Evolutionary conservation across 2,329 filamentous ascomycete genomes (phyloP).

Genomic region (Stagonosporopsis cucurbitacearum): DNA sequence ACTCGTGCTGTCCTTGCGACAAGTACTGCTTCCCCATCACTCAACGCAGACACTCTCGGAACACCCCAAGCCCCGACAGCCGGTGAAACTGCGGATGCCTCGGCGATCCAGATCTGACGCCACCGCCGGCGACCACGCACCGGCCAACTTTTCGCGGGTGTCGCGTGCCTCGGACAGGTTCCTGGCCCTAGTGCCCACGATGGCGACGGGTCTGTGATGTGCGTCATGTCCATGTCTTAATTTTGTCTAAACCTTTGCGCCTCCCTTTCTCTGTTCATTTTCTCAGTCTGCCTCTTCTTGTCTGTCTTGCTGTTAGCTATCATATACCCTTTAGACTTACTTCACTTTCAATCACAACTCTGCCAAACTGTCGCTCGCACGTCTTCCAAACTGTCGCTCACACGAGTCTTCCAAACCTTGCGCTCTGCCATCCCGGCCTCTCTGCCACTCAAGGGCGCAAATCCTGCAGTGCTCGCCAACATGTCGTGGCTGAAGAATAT

Average conservation of each 20-base stretch:
- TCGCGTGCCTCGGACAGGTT: constrained; percentile 35
- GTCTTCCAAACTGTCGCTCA: constrained; percentile 37
- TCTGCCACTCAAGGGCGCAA: constrained; percentile 17
- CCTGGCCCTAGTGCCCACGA: constrained; percentile 37
- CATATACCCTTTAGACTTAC: constrained; percentile 2
- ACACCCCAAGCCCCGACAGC: neutral
- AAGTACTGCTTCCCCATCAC: neutral
- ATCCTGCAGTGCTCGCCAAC: constrained; percentile 16
- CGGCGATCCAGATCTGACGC: constrained; percentile 24
- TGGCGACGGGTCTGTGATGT: constrained; percentile 23
- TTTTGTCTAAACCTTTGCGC: constrained; percentile 7
- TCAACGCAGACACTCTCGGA: neutral
- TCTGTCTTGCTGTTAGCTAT: constrained; percentile 1
- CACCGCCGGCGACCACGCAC: constrained; percentile 25
- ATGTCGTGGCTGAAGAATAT: constrained; percentile 57
- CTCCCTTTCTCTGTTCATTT: neutral
- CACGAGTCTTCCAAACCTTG: constrained; percentile 31
- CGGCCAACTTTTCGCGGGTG: constrained; percentile 21
- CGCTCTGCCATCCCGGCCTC: constrained; percentile 24
- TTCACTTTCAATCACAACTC: neutral
- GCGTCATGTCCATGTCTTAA: constrained; percentile 31
- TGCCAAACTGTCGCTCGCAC: constrained; percentile 41
- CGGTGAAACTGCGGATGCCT: constrained; percentile 26
- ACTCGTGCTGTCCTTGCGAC: neutral
- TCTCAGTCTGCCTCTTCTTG: neutral